A percentile compares a stretch with the other conserved stretches of the same genome.
phyloP scores from a whole-genome alignment of 2,329 filamentous ascomycete species.

The Venturia asperata region DNA sequence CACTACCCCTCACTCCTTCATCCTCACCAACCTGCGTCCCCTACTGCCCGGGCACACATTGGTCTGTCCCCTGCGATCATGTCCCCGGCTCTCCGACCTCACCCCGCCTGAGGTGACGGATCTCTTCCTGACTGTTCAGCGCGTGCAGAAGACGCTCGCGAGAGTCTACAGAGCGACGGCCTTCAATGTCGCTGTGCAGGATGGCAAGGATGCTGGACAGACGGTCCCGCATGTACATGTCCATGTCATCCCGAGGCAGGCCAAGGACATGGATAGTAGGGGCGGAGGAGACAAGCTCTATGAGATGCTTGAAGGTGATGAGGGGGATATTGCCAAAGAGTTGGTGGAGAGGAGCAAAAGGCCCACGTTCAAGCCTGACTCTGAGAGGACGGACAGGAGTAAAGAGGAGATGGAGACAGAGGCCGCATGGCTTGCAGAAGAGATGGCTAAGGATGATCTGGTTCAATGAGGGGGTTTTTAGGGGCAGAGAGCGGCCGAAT shows the following conservation, averaged over 20 bases:
- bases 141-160: constrained; percentile 68
- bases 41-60: constrained; percentile 90
- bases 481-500: too few relatives aligned
- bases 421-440: constrained; percentile 57
- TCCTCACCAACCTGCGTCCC: constrained; percentile 91
- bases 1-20: constrained; percentile 70
- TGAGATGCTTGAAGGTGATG: constrained; percentile 71
- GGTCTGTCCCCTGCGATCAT: constrained; percentile 65
- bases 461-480: constrained; percentile 23
- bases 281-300: constrained; percentile 70
- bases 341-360: constrained; percentile 45
- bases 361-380: constrained; percentile 58
- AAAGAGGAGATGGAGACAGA: constrained; percentile 74
- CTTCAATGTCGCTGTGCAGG: constrained; percentile 93
- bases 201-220: constrained; percentile 83
- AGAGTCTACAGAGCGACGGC: constrained; percentile 58
- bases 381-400: constrained; percentile 55
- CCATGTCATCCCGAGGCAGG: constrained; percentile 73
- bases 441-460: constrained; percentile 44
- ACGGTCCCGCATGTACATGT: constrained; percentile 91
- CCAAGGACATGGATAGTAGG: constrained; percentile 50
- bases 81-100: constrained; percentile 70
- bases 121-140: constrained; percentile 80
- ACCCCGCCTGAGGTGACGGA: constrained; percentile 66
- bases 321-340: constrained; percentile 71